phyloP scores from a whole-genome alignment of 164 flowering plant genomes.

The Umbilicus rupestris region DNA sequence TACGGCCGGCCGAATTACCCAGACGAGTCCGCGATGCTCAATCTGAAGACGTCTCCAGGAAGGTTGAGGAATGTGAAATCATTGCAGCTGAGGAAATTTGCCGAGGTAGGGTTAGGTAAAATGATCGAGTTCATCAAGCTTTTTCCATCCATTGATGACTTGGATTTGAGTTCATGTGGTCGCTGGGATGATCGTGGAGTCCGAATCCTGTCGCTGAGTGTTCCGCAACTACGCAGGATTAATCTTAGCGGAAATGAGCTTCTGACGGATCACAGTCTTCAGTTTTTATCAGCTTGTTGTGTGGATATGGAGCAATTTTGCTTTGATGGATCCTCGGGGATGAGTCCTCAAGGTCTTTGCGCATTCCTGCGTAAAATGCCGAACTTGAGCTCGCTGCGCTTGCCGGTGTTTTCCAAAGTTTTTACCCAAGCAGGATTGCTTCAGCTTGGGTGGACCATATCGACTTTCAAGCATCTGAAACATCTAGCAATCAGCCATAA shows the following conservation, averaged over 20 bases:
- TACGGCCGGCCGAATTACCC: background rate
- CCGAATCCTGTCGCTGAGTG: background rate
- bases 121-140: background rate
- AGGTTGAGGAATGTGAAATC: background rate
- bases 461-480: background rate
- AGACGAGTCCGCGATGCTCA: background rate
- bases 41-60: background rate
- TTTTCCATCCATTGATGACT: background rate
- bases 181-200: background rate
- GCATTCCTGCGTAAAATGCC: background rate
- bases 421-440: background rate
- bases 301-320: background rate
- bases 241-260: background rate
- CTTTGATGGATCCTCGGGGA: background rate
- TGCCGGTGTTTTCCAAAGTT: background rate
- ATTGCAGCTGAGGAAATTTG: background rate
- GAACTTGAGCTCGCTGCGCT: background rate
- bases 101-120: background rate
- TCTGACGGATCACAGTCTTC: background rate
- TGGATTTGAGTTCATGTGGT: background rate
- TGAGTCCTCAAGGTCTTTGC: background rate
- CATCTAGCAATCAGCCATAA: background rate
- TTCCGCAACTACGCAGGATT: background rate
- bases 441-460: background rate
- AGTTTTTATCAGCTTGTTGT: background rate